A percentile compares a stretch with the other conserved stretches of the same genome.
These are phyloP conservation scores for Suhomyces sp. DNA, from an alignment of 805 yeast genomes.

Conservation along the genomic window DNA sequence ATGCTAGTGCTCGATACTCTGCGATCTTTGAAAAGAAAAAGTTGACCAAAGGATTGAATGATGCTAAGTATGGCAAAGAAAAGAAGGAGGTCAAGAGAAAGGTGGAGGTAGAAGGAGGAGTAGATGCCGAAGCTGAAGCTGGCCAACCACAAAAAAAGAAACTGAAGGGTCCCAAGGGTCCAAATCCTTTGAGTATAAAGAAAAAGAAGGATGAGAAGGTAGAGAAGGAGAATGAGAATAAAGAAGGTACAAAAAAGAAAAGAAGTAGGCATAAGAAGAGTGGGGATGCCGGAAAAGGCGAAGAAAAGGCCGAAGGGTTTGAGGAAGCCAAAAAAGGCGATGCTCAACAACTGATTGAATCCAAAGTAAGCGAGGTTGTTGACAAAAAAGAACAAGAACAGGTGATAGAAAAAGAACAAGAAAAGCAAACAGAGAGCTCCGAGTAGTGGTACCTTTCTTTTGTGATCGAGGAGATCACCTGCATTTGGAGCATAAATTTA, in stretches of 20 bases:
- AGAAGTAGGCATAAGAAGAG: constrained; percentile 7
- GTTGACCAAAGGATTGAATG: constrained; percentile 77
- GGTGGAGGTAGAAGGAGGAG: constrained; percentile 13
- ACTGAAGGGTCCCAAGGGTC: constrained; percentile 72
- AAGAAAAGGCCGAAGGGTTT: constrained; percentile 2
- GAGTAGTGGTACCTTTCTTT: too few species aligned
- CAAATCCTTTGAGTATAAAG: constrained; percentile 88
- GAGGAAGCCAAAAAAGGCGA: not conserved
- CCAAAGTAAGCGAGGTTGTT: constrained; percentile 1
- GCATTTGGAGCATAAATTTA: too few species aligned
- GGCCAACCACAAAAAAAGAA: constrained; percentile 35
- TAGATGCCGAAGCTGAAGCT: constrained; percentile 17
- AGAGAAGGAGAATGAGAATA: constrained; percentile 9
- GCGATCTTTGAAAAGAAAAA: constrained; percentile 61
- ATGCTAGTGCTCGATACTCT: constrained; percentile 50
- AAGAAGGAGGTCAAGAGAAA: constrained; percentile 18
- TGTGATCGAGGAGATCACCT: too few species aligned
- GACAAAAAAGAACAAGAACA: not conserved
- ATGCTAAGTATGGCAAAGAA: constrained; percentile 44
- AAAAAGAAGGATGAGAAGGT: constrained; percentile 52
- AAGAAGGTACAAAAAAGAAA: constrained; percentile 11
- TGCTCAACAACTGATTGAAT: too few species aligned
- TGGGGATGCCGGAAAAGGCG: constrained; percentile 1
- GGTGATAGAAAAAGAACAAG: too few species aligned
- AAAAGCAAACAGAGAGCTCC: too few species aligned